Base-by-base conservation (phyloP, 2,329 filamentous ascomycete species). In the Aspergillus uvarum region DNA sequence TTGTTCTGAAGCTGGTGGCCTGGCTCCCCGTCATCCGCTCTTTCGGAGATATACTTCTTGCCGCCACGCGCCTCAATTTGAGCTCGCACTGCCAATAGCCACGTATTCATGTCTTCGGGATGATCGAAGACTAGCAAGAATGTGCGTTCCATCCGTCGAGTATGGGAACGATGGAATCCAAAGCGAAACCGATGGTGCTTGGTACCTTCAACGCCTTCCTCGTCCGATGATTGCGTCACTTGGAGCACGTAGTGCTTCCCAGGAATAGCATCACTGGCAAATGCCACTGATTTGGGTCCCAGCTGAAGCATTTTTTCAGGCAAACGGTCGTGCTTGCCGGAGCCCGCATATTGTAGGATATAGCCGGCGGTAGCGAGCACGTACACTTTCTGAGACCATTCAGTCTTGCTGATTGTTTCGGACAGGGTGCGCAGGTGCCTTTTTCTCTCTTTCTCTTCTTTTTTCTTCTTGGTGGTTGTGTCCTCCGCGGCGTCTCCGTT, bases 191-290 rank as follows among this genome's bases (percentile, higher is more conserved):
- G 69, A 14, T 77, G 68, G 24, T 71, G 69, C 54, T 74, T 76
- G 5, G 73, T 67, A 4, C 67, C 62, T 38, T 78, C 75, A 5
- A 53, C 52, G 22, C 65, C 70, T 50, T 74, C 72, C 10, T 74
- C 70, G 4, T 70, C 68, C 3, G 72, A 65, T 3, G 71, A 72
- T 38, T 78, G 74, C 12, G 77, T 80, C 12, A 82, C 70, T 59
- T 81, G 79, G 47, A 82, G 64, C 4, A 82, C 80, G 75, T 76
- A 81, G 58, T 79, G 80, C 60, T 76, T 80, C 2, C 80, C 80
- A 0, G 79, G 78, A 59, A 82, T 79, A 7, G 77, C 79, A 68
- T 82, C 80, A 62, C 79, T 80, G 2, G 77, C 80, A 67, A 81
- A 81, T 11, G 80, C 80, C 14, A 79, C 79, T 10, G 79, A 81